Base-by-base conservation (phyloP, 2,329 filamentous ascomycete genomes). In the Pseudogymnoascus sp. region DNA sequence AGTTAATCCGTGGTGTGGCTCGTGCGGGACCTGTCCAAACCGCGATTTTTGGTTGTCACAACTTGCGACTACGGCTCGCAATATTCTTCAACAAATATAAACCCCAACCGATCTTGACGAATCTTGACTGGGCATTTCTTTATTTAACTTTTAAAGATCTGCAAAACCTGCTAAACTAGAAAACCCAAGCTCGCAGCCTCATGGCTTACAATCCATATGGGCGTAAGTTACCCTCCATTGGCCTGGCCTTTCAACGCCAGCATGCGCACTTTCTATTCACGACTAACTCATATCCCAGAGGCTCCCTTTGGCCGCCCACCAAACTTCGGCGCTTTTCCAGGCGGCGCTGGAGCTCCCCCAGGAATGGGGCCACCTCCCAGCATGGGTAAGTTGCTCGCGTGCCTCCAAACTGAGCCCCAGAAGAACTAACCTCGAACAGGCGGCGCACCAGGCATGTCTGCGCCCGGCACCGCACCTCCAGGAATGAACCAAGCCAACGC, bases 291-390 rank as follows among this genome's bases (percentile, higher is more conserved):
- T 15, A 15, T 55, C 15, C 12, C 44, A 72, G 71, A 71, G 63
- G 67, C 71, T 63, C 71, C 71, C 48, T 96, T 92, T 79, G 89
- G 88, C 70, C 82, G 84, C 63, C 88, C 89, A 71, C 89, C 90
- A 60, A 84, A 85, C 68, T 95, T 88, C 77, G 84, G 84, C 67
- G 81, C 81, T 62, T 92, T 90, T 70, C 87, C 88, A 64, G 84
- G 82, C 67, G 79, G 81, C 62, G 77, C 70, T 66, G 76, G 77
- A 63, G 73, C 76, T 59, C 79, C 84, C 59, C 87, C 87, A 63
- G 87, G 86, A 64, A 88, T 91, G 84, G 87, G 84, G 67, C 85
- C 88, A 69, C 89, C 90, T 70, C 90, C 91, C 69, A 91, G 90
- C 76, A 85, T 92, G 84, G 90, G 91, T 93, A 82, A 75, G 84